A percentile compares a stretch with the other conserved stretches of the same genome.
Evolutionary conservation across 2,329 filamentous ascomycete genomes (phyloP).

Genomic region (Fusarium caatingaense): DNA sequence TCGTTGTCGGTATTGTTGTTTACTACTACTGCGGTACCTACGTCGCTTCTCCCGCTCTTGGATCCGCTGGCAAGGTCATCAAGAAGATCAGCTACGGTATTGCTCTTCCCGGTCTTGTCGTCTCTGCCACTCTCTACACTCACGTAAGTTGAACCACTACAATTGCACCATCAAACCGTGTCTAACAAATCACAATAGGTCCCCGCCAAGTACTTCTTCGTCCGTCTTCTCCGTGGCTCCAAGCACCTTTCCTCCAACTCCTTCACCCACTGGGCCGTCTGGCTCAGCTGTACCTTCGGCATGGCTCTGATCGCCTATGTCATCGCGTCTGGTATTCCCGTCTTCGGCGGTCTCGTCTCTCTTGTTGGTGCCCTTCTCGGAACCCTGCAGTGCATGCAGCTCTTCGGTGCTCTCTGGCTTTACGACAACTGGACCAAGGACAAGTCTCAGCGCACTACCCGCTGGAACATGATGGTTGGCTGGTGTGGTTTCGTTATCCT

Average conservation of each 20-base stretch:
- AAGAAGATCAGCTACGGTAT: slow-evolving; percentile 59
- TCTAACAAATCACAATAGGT: slow-evolving; percentile 2
- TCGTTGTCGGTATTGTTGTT: slow-evolving; percentile 53
- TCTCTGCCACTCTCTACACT: slow-evolving; percentile 44
- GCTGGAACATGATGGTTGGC: slow-evolving; percentile 32
- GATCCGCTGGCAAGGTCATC: slow-evolving; percentile 55
- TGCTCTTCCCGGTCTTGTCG: slow-evolving; percentile 47
- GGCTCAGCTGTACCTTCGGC: slow-evolving; percentile 47
- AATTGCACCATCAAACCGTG: fast-evolving
- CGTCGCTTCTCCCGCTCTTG: slow-evolving; percentile 61
- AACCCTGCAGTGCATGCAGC: slow-evolving; percentile 48
- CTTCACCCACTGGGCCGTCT: slow-evolving; percentile 47
- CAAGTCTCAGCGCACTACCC: slow-evolving; percentile 21
- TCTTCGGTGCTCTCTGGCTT: slow-evolving; percentile 48
- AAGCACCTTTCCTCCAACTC: slow-evolving; percentile 49
- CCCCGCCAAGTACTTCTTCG: slow-evolving; percentile 34
- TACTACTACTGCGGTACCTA: slow-evolving; percentile 61
- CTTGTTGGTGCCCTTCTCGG: slow-evolving; percentile 49
- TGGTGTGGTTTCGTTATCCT: slow-evolving; percentile 28
- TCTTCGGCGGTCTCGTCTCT: slow-evolving; percentile 47
- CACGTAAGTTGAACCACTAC: slow-evolving; percentile 32
- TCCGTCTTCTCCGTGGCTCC: slow-evolving; percentile 46
- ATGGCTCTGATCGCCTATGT: slow-evolving; percentile 47
- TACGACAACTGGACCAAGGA: slow-evolving; percentile 45
- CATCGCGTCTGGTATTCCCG: slow-evolving; percentile 40